Evolutionary conservation across 2,329 filamentous ascomycete genomes (phyloP).

Genomic region (Xylariaceae sp.): DNA sequence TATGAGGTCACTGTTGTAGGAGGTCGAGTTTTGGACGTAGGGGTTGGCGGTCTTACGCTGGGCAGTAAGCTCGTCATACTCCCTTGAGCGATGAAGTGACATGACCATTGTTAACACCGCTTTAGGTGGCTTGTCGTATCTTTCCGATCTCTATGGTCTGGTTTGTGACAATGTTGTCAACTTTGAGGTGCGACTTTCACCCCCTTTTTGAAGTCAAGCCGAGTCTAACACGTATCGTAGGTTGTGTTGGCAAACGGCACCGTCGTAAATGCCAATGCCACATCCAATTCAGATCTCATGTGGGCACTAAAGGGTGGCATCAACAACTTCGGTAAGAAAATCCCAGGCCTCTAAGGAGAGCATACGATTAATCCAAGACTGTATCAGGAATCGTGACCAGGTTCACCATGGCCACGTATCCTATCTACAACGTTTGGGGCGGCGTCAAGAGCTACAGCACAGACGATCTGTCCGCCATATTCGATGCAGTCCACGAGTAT

Average conservation of each 20-base stretch:
- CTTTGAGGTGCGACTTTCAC: conserved; percentile 2
- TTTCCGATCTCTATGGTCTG: conserved; percentile 12
- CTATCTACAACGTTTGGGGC: conserved; percentile 11
- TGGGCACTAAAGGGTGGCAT: conserved; percentile 16
- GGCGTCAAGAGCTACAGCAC: conserved; percentile 8
- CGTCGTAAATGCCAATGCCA: conserved; percentile 11
- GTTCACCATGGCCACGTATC: conserved; percentile 12
- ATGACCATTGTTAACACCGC: not conserved
- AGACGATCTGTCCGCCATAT: conserved; percentile 3
- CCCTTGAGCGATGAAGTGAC: not conserved
- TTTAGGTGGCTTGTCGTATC: conserved; percentile 8
- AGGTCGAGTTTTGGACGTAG: conserved; percentile 13
- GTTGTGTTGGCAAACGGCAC: conserved; percentile 15
- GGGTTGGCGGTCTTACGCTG: conserved; percentile 14
- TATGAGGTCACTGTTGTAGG: conserved; percentile 13
- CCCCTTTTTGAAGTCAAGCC: not conserved
- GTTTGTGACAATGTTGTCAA: conserved; percentile 14
- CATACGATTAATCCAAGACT: not conserved
- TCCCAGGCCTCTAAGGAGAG: not conserved
- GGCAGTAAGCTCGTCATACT: not conserved
- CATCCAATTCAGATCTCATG: conserved; percentile 7
- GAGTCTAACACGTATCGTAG: not conserved
- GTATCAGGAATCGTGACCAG: conserved; percentile 13
- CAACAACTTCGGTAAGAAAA: conserved; percentile 17
- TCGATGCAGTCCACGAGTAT: conserved; percentile 2